A percentile compares a stretch with the other conserved stretches of the same genome.
These are phyloP conservation scores for Cokeromyces recurvatus DNA, from an alignment of 371 early-diverging fungal genomes.

Conservation along the genomic window DNA sequence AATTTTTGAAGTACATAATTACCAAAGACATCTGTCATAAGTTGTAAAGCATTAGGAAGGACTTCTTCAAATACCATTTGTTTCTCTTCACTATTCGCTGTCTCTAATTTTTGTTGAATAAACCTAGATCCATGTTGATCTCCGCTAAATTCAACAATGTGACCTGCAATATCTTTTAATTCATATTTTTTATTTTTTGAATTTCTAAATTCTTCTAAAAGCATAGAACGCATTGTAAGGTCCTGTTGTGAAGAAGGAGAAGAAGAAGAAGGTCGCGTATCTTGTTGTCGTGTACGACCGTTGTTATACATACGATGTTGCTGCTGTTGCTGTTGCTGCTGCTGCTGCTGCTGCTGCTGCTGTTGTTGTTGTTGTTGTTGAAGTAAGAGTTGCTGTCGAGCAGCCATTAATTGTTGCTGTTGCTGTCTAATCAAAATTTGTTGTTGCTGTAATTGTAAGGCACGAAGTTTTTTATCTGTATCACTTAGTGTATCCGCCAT, in stretches of 20 bases:
- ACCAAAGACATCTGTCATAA: conserved; percentile 99
- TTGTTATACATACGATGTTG: too few species aligned
- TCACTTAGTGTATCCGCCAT: conserved; percentile 5
- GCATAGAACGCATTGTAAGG: conserved; percentile 50
- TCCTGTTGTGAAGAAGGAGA: conserved; percentile 2
- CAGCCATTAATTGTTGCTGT: conserved; percentile 45
- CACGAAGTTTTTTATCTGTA: conserved; percentile 46
- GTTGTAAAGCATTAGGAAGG: conserved; percentile 82
- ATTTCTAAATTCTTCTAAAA: conserved; percentile 91
- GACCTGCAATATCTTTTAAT: conserved; percentile 85
- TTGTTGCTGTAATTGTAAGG: conserved; percentile 47
- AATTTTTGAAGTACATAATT: conserved; percentile 99
- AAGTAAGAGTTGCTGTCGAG: conserved; percentile 42
- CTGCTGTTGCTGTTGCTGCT: conserved; percentile 15
- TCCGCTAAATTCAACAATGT: conserved; percentile 94
- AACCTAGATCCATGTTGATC: conserved; percentile 98
- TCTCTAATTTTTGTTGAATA: conserved; percentile 98
- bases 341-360: conserved; percentile 15
- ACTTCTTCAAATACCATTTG: conserved; percentile 96
- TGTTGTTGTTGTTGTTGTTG: conserved; percentile 31
- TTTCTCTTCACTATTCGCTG: conserved; percentile 88
- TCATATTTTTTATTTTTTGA: conserved; percentile 93
- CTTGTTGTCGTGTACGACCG: too few species aligned
- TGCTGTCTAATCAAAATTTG: conserved; percentile 48
- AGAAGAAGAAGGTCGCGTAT: not conserved